phyloP scores from a whole-genome alignment of 169 alveolate species.

The Eimeria falciformis region DNA sequence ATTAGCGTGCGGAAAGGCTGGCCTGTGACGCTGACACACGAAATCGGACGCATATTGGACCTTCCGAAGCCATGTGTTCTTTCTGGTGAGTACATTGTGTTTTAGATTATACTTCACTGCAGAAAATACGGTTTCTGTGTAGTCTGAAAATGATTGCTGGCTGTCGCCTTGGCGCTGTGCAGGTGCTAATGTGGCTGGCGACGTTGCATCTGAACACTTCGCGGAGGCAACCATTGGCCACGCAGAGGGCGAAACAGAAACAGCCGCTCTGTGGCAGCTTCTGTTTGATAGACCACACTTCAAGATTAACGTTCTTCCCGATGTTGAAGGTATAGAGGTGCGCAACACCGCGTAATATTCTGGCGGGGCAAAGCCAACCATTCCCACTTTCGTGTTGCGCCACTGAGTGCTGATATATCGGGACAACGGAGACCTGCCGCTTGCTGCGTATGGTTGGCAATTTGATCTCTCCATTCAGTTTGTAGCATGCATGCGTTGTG shows the following conservation, averaged over 20 bases:
- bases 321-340: slow-evolving; percentile 93
- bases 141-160: neutral
- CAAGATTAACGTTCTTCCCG: slow-evolving; percentile 91
- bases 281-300: slow-evolving; percentile 93
- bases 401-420: too few relatives aligned
- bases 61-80: slow-evolving; percentile 71
- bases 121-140: too few relatives aligned
- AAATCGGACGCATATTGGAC: slow-evolving; percentile 49
- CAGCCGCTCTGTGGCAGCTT: slow-evolving; percentile 80
- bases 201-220: slow-evolving; percentile 94
- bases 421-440: too few relatives aligned
- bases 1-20: slow-evolving; percentile 62
- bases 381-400: too few relatives aligned
- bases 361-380: too few relatives aligned
- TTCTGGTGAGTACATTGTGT: slow-evolving; percentile 31
- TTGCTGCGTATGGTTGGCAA: too few relatives aligned
- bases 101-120: too few relatives aligned
- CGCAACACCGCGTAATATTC: neutral
- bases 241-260: slow-evolving; percentile 85
- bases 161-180: slow-evolving; percentile 73
- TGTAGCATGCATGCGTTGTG: neutral
- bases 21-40: slow-evolving; percentile 62
- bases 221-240: slow-evolving; percentile 96
- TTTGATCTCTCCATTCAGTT: neutral
- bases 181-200: slow-evolving; percentile 94